Percentiles rank a stretch among this genome's conserved stretches.
Conservation (phyloP, 345 rosid species). For the Capsella bursapastoris region DNA sequence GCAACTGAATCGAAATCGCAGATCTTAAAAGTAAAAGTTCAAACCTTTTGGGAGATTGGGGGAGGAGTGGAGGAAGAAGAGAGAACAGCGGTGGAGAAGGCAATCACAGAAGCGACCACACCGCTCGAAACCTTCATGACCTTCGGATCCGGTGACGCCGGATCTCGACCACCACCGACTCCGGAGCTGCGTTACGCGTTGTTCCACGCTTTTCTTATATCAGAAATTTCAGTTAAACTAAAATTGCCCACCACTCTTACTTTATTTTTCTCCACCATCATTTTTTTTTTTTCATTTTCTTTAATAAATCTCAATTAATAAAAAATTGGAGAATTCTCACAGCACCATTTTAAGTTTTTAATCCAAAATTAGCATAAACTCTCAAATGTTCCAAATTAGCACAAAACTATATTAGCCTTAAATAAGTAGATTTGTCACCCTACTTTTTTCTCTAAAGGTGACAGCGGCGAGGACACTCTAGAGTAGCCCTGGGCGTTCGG, state of each 20-base stretch:
- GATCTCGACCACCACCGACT: constrained; percentile 44
- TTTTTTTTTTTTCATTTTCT: no score
- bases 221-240: no score
- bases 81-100: constrained; percentile 37
- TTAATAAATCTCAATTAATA: no score
- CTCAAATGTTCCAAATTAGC: no score
- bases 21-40: constrained; percentile 14
- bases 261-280: neutral
- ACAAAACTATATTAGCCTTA: no score
- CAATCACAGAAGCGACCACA: constrained; percentile 39
- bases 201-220: neutral
- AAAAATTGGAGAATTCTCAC: no score
- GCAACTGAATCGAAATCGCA: constrained; percentile 7
- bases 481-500: no score
- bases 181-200: constrained; percentile 18
- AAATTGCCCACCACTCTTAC: neutral
- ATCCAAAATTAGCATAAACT: no score
- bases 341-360: no score
- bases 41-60: constrained; percentile 37
- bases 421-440: no score
- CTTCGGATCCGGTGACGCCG: constrained; percentile 36
- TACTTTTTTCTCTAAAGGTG: no score
- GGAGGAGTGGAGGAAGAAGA: constrained; percentile 35
- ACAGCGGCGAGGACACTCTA: no score
- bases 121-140: constrained; percentile 35